phyloP scores from a whole-genome alignment of 202 grass and related monocot species.

The Panicum virgatum region DNA sequence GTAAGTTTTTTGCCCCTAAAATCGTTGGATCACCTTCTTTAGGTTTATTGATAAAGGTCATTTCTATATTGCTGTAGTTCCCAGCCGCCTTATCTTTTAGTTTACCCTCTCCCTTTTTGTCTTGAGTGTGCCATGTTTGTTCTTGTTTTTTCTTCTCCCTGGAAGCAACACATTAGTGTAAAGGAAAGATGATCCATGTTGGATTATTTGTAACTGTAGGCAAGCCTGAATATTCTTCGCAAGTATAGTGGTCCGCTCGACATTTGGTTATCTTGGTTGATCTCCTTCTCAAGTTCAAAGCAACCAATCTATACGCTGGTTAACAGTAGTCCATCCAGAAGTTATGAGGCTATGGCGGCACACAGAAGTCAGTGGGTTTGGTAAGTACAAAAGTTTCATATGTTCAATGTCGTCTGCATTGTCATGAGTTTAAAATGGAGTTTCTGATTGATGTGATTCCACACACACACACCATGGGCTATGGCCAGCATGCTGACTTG shows the following conservation, averaged over 20 bases:
- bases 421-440: not conserved
- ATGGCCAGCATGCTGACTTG: not conserved
- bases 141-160: not conserved
- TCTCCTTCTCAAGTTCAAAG: slow-evolving; percentile 37
- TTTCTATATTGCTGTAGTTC: not conserved
- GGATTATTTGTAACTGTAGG: slow-evolving; percentile 44
- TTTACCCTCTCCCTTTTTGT: not conserved
- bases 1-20: slow-evolving; percentile 51
- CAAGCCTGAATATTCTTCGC: slow-evolving; percentile 73
- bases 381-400: slow-evolving; percentile 39
- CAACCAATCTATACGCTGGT: slow-evolving; percentile 53
- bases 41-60: not conserved
- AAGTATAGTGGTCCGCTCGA: slow-evolving; percentile 77
- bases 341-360: slow-evolving; percentile 67
- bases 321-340: slow-evolving; percentile 61
- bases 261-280: slow-evolving; percentile 65
- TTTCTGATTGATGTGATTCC: not conserved
- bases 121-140: not conserved
- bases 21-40: not conserved
- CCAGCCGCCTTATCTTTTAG: too few species aligned
- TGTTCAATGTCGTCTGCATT: not conserved
- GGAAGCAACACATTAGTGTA: not conserved
- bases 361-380: slow-evolving; percentile 94
- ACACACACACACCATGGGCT: not conserved
- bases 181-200: not conserved